phyloP scores from a whole-genome alignment of 345 rosid species.

The Brassica carinata region DNA sequence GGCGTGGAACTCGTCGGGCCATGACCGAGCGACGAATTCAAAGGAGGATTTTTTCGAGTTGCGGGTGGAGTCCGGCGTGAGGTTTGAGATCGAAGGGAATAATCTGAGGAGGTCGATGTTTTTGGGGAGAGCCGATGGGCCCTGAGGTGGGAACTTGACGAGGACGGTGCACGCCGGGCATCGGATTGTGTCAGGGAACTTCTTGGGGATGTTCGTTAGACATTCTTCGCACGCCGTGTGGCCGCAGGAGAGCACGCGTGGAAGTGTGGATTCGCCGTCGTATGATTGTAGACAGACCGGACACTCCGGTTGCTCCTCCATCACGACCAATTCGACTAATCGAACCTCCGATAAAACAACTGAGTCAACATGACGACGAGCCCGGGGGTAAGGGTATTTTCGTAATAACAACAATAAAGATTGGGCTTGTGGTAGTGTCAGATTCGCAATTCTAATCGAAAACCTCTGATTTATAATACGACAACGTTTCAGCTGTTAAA shows the following conservation, averaged over 20 bases:
- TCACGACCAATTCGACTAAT: slow-evolving; percentile 27
- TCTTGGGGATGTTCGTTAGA: slow-evolving; percentile 61
- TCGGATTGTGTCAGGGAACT: slow-evolving; percentile 63
- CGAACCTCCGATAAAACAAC: not conserved
- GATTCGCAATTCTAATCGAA: not conserved
- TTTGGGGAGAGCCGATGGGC: slow-evolving; percentile 78
- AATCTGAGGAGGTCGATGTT: slow-evolving; percentile 81
- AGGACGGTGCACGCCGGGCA: slow-evolving; percentile 89
- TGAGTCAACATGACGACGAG: not conserved
- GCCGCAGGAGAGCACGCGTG: slow-evolving; percentile 86
- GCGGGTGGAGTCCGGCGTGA: slow-evolving; percentile 24
- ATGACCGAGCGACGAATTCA: slow-evolving; percentile 51
- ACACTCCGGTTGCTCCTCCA: slow-evolving; percentile 71
- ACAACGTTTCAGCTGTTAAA: not conserved
- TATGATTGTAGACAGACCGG: slow-evolving; percentile 82
- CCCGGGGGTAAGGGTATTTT: not conserved
- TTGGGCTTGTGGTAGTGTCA: not conserved
- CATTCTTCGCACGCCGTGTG: slow-evolving; percentile 83
- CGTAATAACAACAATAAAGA: not conserved
- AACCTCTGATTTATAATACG: not conserved
- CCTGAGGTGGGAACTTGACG: slow-evolving; percentile 72
- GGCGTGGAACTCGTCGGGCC: slow-evolving; percentile 70
- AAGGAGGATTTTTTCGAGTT: slow-evolving; percentile 6
- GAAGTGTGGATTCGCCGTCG: slow-evolving; percentile 59
- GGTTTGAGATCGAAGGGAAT: slow-evolving; percentile 31